Evolutionary conservation across 495 filamentous ascomycete genomes (phyloP).

Genomic region (Amorphotheca resinae): DNA sequence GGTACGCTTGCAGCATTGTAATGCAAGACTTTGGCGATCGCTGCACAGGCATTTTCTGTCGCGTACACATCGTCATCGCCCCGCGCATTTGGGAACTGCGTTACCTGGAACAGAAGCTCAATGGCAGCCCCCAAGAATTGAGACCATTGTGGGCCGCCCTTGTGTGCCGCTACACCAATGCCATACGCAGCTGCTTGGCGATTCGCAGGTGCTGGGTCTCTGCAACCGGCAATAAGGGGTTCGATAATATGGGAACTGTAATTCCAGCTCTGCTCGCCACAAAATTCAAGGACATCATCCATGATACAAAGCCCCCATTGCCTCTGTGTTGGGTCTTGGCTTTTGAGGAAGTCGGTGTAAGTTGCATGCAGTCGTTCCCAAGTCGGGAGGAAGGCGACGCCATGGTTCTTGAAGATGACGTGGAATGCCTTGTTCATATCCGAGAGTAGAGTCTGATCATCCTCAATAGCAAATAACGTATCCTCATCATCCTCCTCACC

Average conservation of each 20-base stretch:
- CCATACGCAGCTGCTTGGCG: conserved; percentile 95
- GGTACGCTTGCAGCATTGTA: conserved; percentile 66
- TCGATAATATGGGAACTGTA: conserved; percentile 77
- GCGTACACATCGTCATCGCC: conserved; percentile 93
- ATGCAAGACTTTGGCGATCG: conserved; percentile 91
- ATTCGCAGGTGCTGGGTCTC: conserved; percentile 76
- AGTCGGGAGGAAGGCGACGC: conserved; percentile 64
- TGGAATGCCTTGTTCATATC: conserved; percentile 99
- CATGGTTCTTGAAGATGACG: conserved; percentile 94
- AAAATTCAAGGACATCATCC: conserved; percentile 97
- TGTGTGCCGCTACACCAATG: conserved; percentile 89
- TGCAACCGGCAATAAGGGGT: conserved; percentile 70
- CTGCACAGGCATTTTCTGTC: conserved; percentile 93
- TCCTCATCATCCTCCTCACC: conserved; percentile 75
- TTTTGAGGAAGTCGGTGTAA: conserved; percentile 77
- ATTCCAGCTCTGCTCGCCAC: conserved; percentile 67
- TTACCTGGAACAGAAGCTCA: conserved; percentile 70
- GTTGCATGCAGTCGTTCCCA: conserved; percentile 78
- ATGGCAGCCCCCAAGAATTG: conserved; percentile 70
- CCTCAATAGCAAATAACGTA: conserved; percentile 80
- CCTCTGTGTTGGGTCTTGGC: conserved; percentile 76
- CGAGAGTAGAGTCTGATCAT: conserved; percentile 90
- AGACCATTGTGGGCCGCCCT: conserved; percentile 73
- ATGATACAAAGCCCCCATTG: conserved; percentile 99
- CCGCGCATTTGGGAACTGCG: conserved; percentile 64